Evolutionary conservation across 2,329 filamentous ascomycete genomes (phyloP).

Genomic region (Orbilia quercus): DNA sequence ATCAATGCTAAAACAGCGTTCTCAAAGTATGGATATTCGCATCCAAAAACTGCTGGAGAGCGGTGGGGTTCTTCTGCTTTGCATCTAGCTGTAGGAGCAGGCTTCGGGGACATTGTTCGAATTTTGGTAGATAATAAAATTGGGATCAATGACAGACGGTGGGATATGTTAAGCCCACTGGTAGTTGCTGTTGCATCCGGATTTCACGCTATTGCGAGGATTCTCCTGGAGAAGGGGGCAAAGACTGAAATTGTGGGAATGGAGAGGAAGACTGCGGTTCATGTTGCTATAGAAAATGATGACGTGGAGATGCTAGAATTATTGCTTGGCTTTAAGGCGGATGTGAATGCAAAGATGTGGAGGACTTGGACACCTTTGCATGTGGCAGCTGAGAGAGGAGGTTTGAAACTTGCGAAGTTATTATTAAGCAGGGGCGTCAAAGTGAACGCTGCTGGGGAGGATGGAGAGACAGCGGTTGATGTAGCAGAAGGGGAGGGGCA

Average conservation of each 20-base stretch:
- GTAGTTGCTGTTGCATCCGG: constrained; percentile 27
- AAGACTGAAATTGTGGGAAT: constrained; percentile 43
- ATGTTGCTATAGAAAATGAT: constrained; percentile 37
- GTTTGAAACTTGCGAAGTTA: constrained; percentile 28
- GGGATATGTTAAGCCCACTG: constrained; percentile 47
- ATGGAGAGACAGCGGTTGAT: constrained; percentile 44
- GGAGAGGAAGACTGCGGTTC: constrained; percentile 37
- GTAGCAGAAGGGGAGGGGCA: constrained; percentile 32
- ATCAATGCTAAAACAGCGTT: constrained; percentile 41
- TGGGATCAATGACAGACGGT: constrained; percentile 37
- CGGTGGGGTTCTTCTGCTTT: constrained; percentile 41
- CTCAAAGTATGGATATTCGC: constrained; percentile 39
- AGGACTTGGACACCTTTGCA: constrained; percentile 51
- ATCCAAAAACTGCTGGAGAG: constrained; percentile 44
- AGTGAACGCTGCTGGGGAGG: constrained; percentile 44
- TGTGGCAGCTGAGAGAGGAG: constrained; percentile 37
- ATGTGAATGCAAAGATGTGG: constrained; percentile 52
- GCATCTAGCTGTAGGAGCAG: constrained; percentile 36
- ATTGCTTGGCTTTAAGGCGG: constrained; percentile 39
- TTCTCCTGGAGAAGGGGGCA: constrained; percentile 31
- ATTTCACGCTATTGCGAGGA: constrained; percentile 22
- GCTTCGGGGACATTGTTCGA: constrained; percentile 23
- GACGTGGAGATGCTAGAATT: constrained; percentile 40
- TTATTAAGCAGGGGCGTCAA: constrained; percentile 27
- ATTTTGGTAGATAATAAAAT: constrained; percentile 22